Base-by-base conservation (phyloP, 768 basidiomycete genomes). In the Trametopsis cervina region DNA sequence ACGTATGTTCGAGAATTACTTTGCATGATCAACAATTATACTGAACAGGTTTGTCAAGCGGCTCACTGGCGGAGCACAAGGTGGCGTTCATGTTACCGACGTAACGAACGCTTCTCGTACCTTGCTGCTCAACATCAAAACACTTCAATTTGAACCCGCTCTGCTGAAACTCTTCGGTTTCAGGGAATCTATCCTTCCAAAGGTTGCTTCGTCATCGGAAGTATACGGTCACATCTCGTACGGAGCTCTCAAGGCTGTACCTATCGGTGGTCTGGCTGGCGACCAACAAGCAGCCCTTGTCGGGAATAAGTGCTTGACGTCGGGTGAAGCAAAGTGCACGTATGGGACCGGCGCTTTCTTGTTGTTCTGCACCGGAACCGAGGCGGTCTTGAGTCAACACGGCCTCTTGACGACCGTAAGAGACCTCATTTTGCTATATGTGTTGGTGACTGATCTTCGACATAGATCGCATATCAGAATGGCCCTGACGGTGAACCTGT, bases 321-420 rank as follows among this genome's bases (percentile, higher is more conserved):
- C 78, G 55, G 95, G 95, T 15, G 88, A 97, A 63, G 95, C 94
- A 2, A 99, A 99, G 69, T 96, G 93, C 67, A 99, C 96, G 4
- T 99, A 95, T 58, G 95, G 95, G 21, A 97, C 95, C 1, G 95
- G 96, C 24, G 92, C 92, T 33, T 99, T 99, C 73, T 71, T 98
- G 55, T 70, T 99, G 24, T 97, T 96, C 75, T 89, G 89, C 69
- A 97, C 96, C 1, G 96, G 95, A 2, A 70, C 69, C 18, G 85
- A 95, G 22, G 83, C 91, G 35, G 85, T 98, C 20, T 73, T 84
- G 63, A 95, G 91, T 57, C 72, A 67, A 23, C 85, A 96, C 59
- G 96, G 95, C 2, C 66, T 99, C 49, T 67, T 99, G 58, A 91
- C 85, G 56, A 97, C 96, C 2, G 90, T 89, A 55, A 55, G 72